phyloP scores from a whole-genome alignment of 106 monocot species.

The Posidonia australis region DNA sequence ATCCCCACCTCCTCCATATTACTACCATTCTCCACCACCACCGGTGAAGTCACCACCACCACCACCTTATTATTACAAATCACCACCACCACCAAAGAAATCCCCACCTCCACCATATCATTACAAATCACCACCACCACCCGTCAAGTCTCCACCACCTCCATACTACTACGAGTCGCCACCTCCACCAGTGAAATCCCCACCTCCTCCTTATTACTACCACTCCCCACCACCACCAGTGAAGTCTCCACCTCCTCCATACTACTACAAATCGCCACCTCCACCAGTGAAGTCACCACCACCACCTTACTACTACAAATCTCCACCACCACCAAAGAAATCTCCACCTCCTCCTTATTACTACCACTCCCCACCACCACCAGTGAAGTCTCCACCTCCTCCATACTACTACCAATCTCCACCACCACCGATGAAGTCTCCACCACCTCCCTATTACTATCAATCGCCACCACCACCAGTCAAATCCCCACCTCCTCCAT shows the following conservation, averaged over 20 bases:
- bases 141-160: constrained; percentile 4
- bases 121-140: too few relatives aligned
- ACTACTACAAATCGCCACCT: constrained; percentile 1
- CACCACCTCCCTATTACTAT: constrained; percentile 8
- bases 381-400: constrained; percentile 6
- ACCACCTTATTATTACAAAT: too few relatives aligned
- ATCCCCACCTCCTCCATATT: constrained; percentile 3
- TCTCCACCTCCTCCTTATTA: constrained; percentile 8
- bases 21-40: too few relatives aligned
- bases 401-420: constrained; percentile 7
- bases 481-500: constrained; percentile 8
- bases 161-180: constrained; percentile 11
- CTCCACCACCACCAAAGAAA: not conserved
- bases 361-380: constrained; percentile 10
- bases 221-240: constrained; percentile 5
- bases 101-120: too few relatives aligned
- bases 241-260: constrained; percentile 4
- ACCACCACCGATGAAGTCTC: not conserved
- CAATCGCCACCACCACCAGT: constrained; percentile 9
- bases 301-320: constrained; percentile 15
- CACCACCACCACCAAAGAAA: too few relatives aligned
- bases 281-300: constrained; percentile 8
- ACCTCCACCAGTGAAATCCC: constrained; percentile 5
- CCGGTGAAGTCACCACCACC: too few relatives aligned
- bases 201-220: constrained; percentile 10